phyloP scores from a whole-genome alignment of 805 yeast species.

The Candida xiaguanensis region DNA sequence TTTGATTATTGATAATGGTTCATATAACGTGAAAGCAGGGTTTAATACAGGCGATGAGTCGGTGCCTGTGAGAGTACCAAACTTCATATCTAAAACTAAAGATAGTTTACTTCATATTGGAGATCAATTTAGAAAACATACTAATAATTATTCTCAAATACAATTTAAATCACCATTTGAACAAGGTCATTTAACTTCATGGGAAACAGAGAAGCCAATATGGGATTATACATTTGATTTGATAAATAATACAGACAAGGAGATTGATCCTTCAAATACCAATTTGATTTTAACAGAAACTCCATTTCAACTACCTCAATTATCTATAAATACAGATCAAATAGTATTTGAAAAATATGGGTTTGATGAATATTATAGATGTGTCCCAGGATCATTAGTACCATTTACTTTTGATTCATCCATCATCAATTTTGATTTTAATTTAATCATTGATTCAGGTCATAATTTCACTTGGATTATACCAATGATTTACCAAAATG shows the following conservation, averaged over 20 bases:
- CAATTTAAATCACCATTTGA: constrained; percentile 79
- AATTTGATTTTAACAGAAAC: constrained; percentile 74
- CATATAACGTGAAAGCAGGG: constrained; percentile 66
- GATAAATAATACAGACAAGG: constrained; percentile 9
- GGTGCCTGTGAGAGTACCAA: constrained; percentile 54
- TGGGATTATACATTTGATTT: constrained; percentile 77
- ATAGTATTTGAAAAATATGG: constrained; percentile 93
- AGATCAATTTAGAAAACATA: constrained; percentile 53
- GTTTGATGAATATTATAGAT: constrained; percentile 64
- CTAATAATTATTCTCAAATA: constrained; percentile 73
- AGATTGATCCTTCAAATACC: constrained; percentile 22
- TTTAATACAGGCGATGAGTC: constrained; percentile 17
- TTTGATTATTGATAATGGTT: constrained; percentile 85
- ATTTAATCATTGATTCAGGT: constrained; percentile 83
- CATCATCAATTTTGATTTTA: constrained; percentile 48
- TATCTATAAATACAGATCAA: constrained; percentile 84
- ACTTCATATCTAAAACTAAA: constrained; percentile 68
- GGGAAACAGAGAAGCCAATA: constrained; percentile 85
- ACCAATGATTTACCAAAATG: constrained; percentile 77
- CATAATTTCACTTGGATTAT: constrained; percentile 82
- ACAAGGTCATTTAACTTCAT: constrained; percentile 81
- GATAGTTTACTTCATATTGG: constrained; percentile 76
- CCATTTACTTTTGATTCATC: constrained; percentile 17
- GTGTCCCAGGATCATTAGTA: constrained; percentile 52
- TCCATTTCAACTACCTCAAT: constrained; percentile 75